Conservation (phyloP, 805 yeast species). For the Saturnispora halmiae region DNA sequence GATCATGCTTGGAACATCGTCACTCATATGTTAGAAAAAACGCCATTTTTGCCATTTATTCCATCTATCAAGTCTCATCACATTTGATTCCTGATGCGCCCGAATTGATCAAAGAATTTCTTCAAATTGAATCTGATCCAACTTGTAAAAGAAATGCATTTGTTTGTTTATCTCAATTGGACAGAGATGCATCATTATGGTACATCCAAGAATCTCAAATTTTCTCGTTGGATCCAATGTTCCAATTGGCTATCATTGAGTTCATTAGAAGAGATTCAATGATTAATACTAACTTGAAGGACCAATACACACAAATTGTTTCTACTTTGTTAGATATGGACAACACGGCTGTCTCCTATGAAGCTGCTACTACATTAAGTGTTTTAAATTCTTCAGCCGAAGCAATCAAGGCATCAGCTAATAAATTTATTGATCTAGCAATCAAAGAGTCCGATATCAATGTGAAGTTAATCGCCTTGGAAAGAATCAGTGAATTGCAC, state of each 20-base stretch:
- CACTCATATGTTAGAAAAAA: constrained; percentile 97
- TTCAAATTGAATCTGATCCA: constrained; percentile 79
- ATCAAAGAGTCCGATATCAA: constrained; percentile 91
- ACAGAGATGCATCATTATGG: constrained; percentile 75
- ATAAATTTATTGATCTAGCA: constrained; percentile 80
- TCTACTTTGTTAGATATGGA: constrained; percentile 64
- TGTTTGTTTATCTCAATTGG: constrained; percentile 71
- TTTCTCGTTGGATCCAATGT: constrained; percentile 63
- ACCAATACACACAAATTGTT: constrained; percentile 64
- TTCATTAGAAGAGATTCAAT: constrained; percentile 79
- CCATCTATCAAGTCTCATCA: constrained; percentile 74
- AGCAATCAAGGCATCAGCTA: constrained; percentile 69
- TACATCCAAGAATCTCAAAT: constrained; percentile 68
- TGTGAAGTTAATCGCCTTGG: constrained; percentile 85
- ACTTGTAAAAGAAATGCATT: constrained; percentile 95
- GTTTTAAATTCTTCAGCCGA: constrained; percentile 48
- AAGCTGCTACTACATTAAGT: constrained; percentile 78
- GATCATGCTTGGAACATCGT: constrained; percentile 87
- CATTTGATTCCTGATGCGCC: constrained; percentile 95
- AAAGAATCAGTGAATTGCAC: constrained; percentile 72
- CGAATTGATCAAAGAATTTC: constrained; percentile 63
- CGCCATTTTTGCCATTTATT: constrained; percentile 83
- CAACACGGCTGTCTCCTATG: constrained; percentile 71
- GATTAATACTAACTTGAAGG: constrained; percentile 51
- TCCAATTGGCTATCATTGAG: constrained; percentile 86